Evolutionary conservation across 345 rosid genomes (phyloP).

Genomic region (Adansonia digitata): DNA sequence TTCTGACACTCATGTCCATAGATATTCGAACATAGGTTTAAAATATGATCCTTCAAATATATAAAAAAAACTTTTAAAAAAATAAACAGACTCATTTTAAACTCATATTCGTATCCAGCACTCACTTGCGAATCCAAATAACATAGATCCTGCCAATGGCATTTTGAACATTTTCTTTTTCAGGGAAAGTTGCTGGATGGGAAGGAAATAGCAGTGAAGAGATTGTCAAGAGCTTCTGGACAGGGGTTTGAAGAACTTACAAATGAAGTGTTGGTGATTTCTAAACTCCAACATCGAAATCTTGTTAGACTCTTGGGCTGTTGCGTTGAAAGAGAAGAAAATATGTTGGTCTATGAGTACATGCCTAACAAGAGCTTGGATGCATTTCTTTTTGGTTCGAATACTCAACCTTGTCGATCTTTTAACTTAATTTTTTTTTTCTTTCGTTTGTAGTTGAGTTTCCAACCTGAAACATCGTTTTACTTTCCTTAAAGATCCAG

Average conservation of each 20-base stretch:
- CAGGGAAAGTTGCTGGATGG: slow-evolving; percentile 49
- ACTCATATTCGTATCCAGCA: too few relatives aligned
- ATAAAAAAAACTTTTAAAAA: too few relatives aligned
- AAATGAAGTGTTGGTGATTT: slow-evolving; percentile 54
- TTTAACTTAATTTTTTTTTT: not conserved
- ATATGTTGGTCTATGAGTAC: slow-evolving; percentile 52
- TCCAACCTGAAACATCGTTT: not conserved
- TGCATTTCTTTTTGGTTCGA: slow-evolving; percentile 35
- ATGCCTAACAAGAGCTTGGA: slow-evolving; percentile 42
- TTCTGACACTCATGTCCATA: too few relatives aligned
- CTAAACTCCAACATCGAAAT: slow-evolving; percentile 61
- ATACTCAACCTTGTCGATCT: not conserved
- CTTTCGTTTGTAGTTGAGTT: not conserved
- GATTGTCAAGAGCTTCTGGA: slow-evolving; percentile 46
- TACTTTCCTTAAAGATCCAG: slow-evolving; percentile 26
- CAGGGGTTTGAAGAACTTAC: slow-evolving; percentile 56
- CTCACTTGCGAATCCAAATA: too few relatives aligned
- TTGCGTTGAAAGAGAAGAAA: slow-evolving; percentile 53
- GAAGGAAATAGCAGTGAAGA: slow-evolving; percentile 52
- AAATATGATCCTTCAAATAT: too few relatives aligned
- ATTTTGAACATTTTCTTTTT: too few relatives aligned
- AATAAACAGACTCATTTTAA: too few relatives aligned
- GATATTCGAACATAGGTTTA: too few relatives aligned
- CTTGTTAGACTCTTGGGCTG: slow-evolving; percentile 59
- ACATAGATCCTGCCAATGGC: too few relatives aligned